Base-by-base conservation (phyloP, 1,284 basidiomycete species). In the Cutaneotrichosporon cyanovorans region DNA sequence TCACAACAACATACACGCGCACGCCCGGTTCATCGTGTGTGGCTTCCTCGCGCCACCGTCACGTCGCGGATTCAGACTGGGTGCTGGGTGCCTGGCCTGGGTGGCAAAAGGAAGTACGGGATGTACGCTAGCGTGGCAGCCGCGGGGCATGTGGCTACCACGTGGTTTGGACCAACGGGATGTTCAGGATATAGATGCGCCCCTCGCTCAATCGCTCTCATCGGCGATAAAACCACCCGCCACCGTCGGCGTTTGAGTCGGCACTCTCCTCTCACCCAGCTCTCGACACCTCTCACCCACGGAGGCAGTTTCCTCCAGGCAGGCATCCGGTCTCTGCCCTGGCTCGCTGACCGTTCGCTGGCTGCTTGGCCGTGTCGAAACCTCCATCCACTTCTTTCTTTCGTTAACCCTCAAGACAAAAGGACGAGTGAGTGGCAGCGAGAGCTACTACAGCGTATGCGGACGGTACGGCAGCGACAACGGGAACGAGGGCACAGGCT, bases 381-480 rank as follows among this genome's bases (percentile, higher is more conserved):
- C 33, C 36, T 37, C 35, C 8, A 34, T 42, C 40, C 35, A 41
- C 48, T 21, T 39, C 40, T 41, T 38, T 37, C 33, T 19, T 40
- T 44, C 42, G 42, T 32, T 37, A 49, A 39, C 38, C 47, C 32
- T 46, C 52, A 54, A 54, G 43, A 54, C 25, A 48, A 54, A 42
- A 31, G 50, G 42, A 54, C 52, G 48, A 54, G 52, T 54, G 45
- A 54, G 52, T 54, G 42, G 42, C 38, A 14, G 30, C 22, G 5
- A 16, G 30, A 40, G 28, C 34, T 34, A 30, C 38, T 16, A 41
- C 28, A 32, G 30, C 22, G 40, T 32, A 28, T 20, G 21, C 33
- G 33, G 35, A 31, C 30, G 30, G 30, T 15, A 31, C 30, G 30
- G n/a, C n/a, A n/a, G n/a, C n/a, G n/a, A n/a, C n/a, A 20, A 28